These are phyloP conservation scores for Omphalotus olearius DNA, from an alignment of 1,284 basidiomycete genomes.

Conservation along the genomic window DNA sequence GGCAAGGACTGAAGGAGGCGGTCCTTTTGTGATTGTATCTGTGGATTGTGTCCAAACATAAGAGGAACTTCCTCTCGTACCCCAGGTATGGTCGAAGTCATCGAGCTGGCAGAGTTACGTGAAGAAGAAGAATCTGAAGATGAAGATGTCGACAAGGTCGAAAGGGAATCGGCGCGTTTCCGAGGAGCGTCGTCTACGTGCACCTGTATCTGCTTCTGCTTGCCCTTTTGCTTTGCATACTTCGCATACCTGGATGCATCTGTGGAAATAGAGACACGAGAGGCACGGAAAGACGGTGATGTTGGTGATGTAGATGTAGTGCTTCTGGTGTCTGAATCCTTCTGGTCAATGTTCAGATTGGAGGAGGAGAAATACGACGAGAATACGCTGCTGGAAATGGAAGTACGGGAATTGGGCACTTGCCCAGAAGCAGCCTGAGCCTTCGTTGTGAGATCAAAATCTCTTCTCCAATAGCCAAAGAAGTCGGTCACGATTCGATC, in stretches of 20 bases:
- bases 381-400: constrained; percentile 27
- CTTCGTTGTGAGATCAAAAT: constrained; percentile 56
- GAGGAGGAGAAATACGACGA: constrained; percentile 14
- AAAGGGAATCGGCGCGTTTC: constrained; percentile 2
- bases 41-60: constrained; percentile 49
- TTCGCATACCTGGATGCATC: constrained; percentile 8
- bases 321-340: not conserved
- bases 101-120: constrained; percentile 26
- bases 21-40: constrained; percentile 11
- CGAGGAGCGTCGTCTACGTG: not conserved
- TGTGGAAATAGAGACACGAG: constrained; percentile 4
- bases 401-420: constrained; percentile 10
- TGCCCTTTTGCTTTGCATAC: constrained; percentile 3
- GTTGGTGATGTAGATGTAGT: constrained; percentile 1
- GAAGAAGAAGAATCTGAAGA: constrained; percentile 16
- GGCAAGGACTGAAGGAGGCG: constrained; percentile 42
- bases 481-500: constrained; percentile 62
- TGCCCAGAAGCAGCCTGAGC: constrained; percentile 11
- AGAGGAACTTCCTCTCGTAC: constrained; percentile 32
- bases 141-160: constrained; percentile 13
- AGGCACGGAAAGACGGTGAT: constrained; percentile 1
- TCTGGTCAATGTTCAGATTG: constrained; percentile 2
- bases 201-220: constrained; percentile 12
- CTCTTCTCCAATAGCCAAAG: constrained; percentile 71
- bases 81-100: constrained; percentile 22